These are phyloP conservation scores for Syzygium aqueum DNA, from an alignment of 345 rosid species.

Conservation along the genomic window DNA sequence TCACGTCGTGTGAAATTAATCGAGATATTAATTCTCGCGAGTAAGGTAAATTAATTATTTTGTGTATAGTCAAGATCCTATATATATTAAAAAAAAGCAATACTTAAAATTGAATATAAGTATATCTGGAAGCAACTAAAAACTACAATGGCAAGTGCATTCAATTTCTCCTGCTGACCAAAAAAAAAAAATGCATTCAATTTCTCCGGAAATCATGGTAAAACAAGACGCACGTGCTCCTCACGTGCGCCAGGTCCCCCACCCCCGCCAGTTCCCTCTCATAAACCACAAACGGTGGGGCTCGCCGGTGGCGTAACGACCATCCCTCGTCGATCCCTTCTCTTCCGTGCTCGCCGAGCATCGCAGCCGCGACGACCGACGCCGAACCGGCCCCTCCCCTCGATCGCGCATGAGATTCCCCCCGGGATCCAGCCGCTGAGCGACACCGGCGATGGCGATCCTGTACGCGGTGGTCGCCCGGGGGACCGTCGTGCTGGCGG, in stretches of 20 bases:
- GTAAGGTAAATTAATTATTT: neutral
- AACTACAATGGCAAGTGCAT: neutral
- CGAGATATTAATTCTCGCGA: neutral
- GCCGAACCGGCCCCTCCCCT: neutral
- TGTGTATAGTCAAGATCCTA: neutral
- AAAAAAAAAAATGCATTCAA: no score
- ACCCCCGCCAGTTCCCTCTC: neutral
- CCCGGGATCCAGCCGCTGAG: neutral
- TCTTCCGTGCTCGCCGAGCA: neutral
- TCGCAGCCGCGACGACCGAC: neutral
- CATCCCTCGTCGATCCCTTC: neutral
- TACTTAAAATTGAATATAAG: neutral
- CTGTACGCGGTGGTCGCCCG: constrained; percentile 86
- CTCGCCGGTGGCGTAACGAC: no score
- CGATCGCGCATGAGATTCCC: neutral
- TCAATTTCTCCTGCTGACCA: neutral
- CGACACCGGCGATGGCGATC: constrained; percentile 57
- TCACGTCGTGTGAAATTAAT: neutral
- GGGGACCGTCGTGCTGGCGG: constrained; percentile 88
- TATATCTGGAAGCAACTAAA: neutral
- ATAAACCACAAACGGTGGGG: no score
- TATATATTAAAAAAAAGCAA: neutral
- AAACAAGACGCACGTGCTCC: neutral
- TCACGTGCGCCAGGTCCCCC: neutral
- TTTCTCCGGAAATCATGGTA: neutral